These are phyloP conservation scores for Candida khao-thaluensis DNA, from an alignment of 805 yeast species.

Conservation along the genomic window DNA sequence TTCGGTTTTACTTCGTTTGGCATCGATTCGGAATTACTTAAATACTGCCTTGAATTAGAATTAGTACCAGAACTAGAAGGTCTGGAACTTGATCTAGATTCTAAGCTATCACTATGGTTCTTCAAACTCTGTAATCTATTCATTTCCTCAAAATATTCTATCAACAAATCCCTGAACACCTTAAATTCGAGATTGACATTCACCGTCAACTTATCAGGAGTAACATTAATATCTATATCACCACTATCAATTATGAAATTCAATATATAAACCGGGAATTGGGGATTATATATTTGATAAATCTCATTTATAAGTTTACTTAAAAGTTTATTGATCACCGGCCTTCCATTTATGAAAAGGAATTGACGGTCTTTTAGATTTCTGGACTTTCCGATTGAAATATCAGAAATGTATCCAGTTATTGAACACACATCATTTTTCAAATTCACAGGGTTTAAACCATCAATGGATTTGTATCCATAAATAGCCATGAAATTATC, in stretches of 20 bases:
- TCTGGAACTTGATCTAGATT: background rate
- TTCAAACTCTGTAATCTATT: conserved; percentile 14
- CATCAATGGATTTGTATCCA: conserved; percentile 65
- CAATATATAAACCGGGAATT: conserved; percentile 67
- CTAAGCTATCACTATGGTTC: conserved; percentile 1
- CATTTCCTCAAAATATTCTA: conserved; percentile 42
- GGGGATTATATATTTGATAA: conserved; percentile 71
- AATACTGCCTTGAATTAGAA: no score
- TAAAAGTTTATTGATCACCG: conserved; percentile 58
- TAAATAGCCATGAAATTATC: conserved; percentile 66
- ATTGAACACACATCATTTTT: conserved; percentile 34
- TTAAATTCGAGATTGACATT: conserved; percentile 49
- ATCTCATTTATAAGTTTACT: conserved; percentile 66
- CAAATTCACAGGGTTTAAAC: conserved; percentile 52
- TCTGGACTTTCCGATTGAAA: conserved; percentile 71
- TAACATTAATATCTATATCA: conserved; percentile 77
- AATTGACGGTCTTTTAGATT: conserved; percentile 72
- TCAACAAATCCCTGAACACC: conserved; percentile 51
- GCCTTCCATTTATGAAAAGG: conserved; percentile 72
- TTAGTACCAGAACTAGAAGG: background rate
- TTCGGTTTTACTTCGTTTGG: background rate
- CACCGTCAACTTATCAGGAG: conserved; percentile 80
- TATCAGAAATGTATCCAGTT: conserved; percentile 69
- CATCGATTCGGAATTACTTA: no score
- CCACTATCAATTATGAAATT: conserved; percentile 54